Conservation (phyloP, 106 monocot genomes). For the Dendrobium officinale region DNA sequence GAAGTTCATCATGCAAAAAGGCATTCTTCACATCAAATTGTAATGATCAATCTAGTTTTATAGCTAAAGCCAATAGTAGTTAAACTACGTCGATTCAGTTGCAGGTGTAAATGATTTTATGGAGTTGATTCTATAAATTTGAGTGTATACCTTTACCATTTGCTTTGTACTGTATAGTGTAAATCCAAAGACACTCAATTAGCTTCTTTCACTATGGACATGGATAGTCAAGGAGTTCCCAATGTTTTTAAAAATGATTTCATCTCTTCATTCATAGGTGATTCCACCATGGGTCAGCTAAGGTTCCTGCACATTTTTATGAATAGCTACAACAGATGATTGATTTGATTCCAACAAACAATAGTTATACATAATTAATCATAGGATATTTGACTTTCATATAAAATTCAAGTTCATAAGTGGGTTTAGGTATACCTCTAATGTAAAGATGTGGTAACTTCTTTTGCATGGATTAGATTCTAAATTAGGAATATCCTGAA, state of each 20-base stretch:
- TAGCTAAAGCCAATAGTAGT: slow-evolving; percentile 10
- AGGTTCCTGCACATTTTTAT: slow-evolving; percentile 7
- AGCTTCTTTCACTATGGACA: slow-evolving; percentile 1
- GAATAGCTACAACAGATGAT: slow-evolving; percentile 14
- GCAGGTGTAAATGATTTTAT: slow-evolving; percentile 4
- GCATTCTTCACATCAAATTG: slow-evolving; percentile 13
- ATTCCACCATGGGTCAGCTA: slow-evolving; percentile 5
- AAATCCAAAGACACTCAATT: slow-evolving; percentile 7
- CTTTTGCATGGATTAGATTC: not conserved
- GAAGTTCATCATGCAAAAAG: slow-evolving; percentile 7
- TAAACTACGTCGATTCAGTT: slow-evolving; percentile 10
- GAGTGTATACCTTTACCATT: not conserved
- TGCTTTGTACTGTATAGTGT: slow-evolving; percentile 13
- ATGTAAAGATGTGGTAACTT: not conserved
- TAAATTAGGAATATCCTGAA: not conserved
- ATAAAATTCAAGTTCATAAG: slow-evolving; percentile 9
- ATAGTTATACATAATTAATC: slow-evolving; percentile 11
- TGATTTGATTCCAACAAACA: not conserved
- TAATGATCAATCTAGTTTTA: slow-evolving; percentile 8
- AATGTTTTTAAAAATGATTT: not conserved
- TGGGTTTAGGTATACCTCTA: slow-evolving; percentile 10
- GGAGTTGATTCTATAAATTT: not conserved
- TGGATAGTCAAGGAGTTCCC: slow-evolving; percentile 10
- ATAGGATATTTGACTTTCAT: slow-evolving; percentile 10
- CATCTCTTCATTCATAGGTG: slow-evolving; percentile 6